A percentile compares a stretch with the other conserved stretches of the same genome.
These are phyloP conservation scores for Pyropia haitanensis DNA, from an alignment of 23 red algal genomes.

Conservation along the genomic window DNA sequence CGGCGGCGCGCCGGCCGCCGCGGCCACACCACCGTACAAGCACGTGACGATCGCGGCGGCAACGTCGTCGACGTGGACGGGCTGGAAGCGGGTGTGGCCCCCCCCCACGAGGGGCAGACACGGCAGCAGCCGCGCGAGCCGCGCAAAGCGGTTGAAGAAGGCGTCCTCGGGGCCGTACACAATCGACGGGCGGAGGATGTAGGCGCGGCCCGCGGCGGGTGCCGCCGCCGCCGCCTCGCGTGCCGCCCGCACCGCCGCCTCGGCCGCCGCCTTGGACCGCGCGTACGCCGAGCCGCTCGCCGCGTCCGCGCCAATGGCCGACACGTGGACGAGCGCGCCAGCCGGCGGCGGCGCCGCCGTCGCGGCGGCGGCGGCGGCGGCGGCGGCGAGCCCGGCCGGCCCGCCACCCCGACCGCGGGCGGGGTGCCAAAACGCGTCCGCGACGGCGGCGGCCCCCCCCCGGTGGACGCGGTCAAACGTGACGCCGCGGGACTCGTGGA, in stretches of 20 bases:
- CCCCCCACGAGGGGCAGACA: slow-evolving; percentile 70
- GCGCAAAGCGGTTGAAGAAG: slow-evolving; percentile 82
- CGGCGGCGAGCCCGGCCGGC: slow-evolving; percentile 63
- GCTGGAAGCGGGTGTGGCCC: slow-evolving; percentile 70
- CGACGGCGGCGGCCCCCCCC: slow-evolving; percentile 36
- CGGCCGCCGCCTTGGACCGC: slow-evolving; percentile 66
- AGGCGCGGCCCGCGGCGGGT: slow-evolving; percentile 7
- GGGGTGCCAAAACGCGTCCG: slow-evolving; percentile 15
- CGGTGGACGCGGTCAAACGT: slow-evolving; percentile 65
- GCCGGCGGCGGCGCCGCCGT: slow-evolving; percentile 52
- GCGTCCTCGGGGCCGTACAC: slow-evolving; percentile 82
- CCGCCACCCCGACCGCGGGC: slow-evolving; percentile 17
- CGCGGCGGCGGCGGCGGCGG: slow-evolving; percentile 21
- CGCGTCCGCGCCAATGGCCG: slow-evolving; percentile 68
- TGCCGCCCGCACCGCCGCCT: slow-evolving; percentile 13
- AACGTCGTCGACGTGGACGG: slow-evolving; percentile 82
- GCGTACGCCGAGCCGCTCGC: slow-evolving; percentile 41
- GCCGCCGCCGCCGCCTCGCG: background rate
- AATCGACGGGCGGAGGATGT: slow-evolving; percentile 69
- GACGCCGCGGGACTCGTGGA: slow-evolving; percentile 57
- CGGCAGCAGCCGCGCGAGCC: slow-evolving; percentile 51
- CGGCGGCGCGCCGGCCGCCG: background rate
- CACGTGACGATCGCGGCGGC: slow-evolving; percentile 38
- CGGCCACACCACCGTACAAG: background rate
- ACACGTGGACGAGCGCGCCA: slow-evolving; percentile 49